Conservation (phyloP, 1,139 yeast species). For the Pichia sp. region DNA sequence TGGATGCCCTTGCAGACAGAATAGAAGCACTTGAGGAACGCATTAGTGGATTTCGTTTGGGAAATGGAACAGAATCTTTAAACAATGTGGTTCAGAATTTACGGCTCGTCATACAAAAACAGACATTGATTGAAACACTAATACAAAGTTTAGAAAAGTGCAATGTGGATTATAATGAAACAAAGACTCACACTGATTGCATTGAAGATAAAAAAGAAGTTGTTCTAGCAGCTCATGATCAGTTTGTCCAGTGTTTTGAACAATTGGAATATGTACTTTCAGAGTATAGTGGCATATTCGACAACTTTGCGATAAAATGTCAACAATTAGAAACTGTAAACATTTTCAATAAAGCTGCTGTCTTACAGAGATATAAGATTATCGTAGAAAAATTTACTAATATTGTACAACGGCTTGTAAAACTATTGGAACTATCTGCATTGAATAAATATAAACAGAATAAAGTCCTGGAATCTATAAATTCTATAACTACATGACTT, state of each 20-base stretch:
- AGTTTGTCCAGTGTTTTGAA: too few relatives aligned
- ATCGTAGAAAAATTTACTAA: neutral
- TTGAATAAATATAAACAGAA: constrained; percentile 1
- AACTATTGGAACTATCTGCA: constrained; percentile 1
- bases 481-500: neutral
- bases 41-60: too few relatives aligned
- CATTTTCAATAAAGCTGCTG: neutral
- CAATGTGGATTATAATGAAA: neutral
- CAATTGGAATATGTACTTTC: neutral
- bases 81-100: too few relatives aligned
- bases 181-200: too few relatives aligned
- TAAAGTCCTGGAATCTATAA: constrained; percentile 9
- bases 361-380: neutral
- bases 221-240: neutral
- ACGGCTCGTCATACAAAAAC: too few relatives aligned
- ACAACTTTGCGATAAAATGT: neutral
- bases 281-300: neutral
- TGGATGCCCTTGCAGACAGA: too few relatives aligned
- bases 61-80: too few relatives aligned
- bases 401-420: neutral
- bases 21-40: too few relatives aligned
- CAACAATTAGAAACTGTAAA: neutral
- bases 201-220: neutral
- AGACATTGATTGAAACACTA: neutral
- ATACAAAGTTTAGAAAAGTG: neutral